phyloP scores from a whole-genome alignment of 768 basidiomycete genomes.

The Lanmaoa pseudosensibilis region DNA sequence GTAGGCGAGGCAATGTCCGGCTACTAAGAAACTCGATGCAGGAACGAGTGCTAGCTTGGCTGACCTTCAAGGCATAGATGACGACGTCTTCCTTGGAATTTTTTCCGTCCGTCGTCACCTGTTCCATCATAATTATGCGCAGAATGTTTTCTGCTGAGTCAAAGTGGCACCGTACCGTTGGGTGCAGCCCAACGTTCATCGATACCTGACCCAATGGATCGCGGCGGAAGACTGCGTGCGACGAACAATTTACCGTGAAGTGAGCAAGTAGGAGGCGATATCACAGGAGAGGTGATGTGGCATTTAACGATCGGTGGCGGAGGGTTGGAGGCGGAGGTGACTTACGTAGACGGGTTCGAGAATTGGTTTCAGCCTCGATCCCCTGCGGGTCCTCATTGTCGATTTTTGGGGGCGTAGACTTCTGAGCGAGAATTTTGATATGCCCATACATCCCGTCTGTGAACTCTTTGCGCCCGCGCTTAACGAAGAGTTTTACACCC shows the following conservation, averaged over 20 bases:
- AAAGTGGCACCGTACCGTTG: constrained; percentile 57
- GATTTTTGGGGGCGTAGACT: not conserved
- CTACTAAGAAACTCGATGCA: not conserved
- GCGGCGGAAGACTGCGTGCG: constrained; percentile 58
- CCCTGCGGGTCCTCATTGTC: not conserved
- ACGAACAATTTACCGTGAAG: not conserved
- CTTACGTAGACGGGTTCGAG: constrained; percentile 35
- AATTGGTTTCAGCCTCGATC: constrained; percentile 7
- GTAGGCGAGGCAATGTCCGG: not conserved
- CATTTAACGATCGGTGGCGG: constrained; percentile 21
- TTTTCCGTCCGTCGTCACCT: constrained; percentile 29
- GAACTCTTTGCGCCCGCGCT: constrained; percentile 46
- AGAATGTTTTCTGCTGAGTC: constrained; percentile 55
- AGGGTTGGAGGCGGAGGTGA: constrained; percentile 23
- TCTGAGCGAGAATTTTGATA: constrained; percentile 54
- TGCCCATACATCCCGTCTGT: constrained; percentile 61
- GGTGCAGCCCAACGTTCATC: constrained; percentile 59
- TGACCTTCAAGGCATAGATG: constrained; percentile 66
- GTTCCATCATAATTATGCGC: constrained; percentile 56
- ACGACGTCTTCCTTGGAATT: constrained; percentile 43
- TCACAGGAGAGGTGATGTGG: constrained; percentile 1
- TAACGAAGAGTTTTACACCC: constrained; percentile 54
- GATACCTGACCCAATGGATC: constrained; percentile 71
- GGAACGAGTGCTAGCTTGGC: constrained; percentile 6
- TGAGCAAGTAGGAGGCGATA: not conserved